Evolutionary conservation across 345 rosid genomes (phyloP).

Genomic region (Gossypium herbaceum): DNA sequence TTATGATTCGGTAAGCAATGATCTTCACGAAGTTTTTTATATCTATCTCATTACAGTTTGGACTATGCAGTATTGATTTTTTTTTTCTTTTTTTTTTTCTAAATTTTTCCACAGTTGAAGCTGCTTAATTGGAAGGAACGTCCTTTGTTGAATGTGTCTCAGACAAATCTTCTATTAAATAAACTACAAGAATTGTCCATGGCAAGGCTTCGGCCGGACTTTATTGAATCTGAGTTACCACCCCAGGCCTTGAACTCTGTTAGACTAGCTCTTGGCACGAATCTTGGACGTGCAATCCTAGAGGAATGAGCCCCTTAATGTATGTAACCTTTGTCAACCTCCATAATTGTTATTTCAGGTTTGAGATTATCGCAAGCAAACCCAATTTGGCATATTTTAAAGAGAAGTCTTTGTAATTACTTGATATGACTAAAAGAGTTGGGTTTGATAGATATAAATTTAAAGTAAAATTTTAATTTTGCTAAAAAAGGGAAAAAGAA

Average conservation of each 20-base stretch:
- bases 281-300: conserved; percentile 77
- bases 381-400: neutral
- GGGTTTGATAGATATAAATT: neutral
- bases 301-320: conserved; percentile 40
- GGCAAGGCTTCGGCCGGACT: conserved; percentile 69
- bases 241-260: conserved; percentile 59
- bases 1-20: conserved; percentile 66
- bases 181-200: conserved; percentile 76
- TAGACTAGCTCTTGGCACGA: conserved; percentile 75
- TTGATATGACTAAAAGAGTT: conserved; percentile 46
- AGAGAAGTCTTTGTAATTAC: conserved; percentile 25
- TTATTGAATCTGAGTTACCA: conserved; percentile 56
- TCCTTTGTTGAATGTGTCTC: conserved; percentile 59
- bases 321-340: neutral
- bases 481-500: no score
- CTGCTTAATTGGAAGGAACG: conserved; percentile 70
- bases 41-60: neutral
- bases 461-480: no score
- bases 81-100: neutral
- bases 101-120: conserved; percentile 46
- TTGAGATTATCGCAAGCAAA: neutral
- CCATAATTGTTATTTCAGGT: neutral
- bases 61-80: neutral
- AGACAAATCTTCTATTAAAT: conserved; percentile 71
- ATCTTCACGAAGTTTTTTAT: neutral